These are phyloP conservation scores for Alternaria incomplexa DNA, from an alignment of 2,329 filamentous ascomycete species.

Conservation along the genomic window DNA sequence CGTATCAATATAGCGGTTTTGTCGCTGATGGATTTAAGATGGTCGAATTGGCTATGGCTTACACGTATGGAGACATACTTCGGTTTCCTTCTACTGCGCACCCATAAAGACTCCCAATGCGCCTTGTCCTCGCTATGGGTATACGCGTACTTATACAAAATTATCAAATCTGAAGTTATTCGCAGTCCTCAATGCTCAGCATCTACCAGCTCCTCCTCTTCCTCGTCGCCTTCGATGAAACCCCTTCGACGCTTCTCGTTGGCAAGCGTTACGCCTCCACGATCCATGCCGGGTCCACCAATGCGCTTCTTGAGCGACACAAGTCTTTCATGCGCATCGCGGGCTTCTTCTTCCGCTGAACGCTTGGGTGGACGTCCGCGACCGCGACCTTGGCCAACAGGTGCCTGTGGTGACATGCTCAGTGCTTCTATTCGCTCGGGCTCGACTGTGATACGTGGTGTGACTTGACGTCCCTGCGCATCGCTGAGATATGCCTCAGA, in stretches of 20 bases:
- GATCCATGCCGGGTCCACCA: slow-evolving; percentile 60
- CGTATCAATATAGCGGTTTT: not conserved
- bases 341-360: slow-evolving; percentile 53
- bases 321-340: slow-evolving; percentile 53
- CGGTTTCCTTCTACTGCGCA: not conserved
- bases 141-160: slow-evolving; percentile 12
- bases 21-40: not conserved
- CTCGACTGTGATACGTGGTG: slow-evolving; percentile 49
- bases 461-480: slow-evolving; percentile 54
- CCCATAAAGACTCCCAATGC: not conserved
- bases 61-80: not conserved
- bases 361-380: slow-evolving; percentile 40
- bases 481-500: slow-evolving; percentile 58
- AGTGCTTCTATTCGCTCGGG: slow-evolving; percentile 15
- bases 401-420: not conserved
- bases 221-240: slow-evolving; percentile 59
- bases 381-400: slow-evolving; percentile 33
- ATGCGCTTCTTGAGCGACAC: slow-evolving; percentile 58
- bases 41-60: not conserved
- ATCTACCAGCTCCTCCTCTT: slow-evolving; percentile 53
- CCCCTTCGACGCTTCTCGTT: slow-evolving; percentile 58
- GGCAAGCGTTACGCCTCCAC: slow-evolving; percentile 59
- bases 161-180: not conserved
- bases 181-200: slow-evolving; percentile 26
- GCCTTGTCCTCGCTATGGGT: slow-evolving; percentile 3